These are phyloP conservation scores for Phytophthora europaea DNA, from an alignment of 352 stramenopile genomes.

Conservation along the genomic window DNA sequence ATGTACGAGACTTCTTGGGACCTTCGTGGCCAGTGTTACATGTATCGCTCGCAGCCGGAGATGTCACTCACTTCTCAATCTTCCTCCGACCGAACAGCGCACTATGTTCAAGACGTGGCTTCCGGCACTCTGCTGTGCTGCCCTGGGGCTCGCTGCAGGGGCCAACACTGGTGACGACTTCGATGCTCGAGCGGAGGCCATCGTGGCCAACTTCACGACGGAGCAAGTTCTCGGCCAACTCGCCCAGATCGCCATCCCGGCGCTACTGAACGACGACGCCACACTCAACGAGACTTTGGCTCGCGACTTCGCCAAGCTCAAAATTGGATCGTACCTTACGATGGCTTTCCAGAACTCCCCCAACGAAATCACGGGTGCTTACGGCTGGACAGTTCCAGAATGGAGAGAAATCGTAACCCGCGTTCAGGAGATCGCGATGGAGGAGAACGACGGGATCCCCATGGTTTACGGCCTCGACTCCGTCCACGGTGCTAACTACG, in stretches of 20 bases:
- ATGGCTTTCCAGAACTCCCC: slow-evolving; percentile 32
- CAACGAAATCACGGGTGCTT: slow-evolving; percentile 4
- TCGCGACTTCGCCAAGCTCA: slow-evolving; percentile 66
- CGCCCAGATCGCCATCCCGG: slow-evolving; percentile 83
- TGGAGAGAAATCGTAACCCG: slow-evolving; percentile 66
- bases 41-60: not conserved
- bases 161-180: slow-evolving; percentile 3
- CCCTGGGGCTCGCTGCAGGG: slow-evolving; percentile 7
- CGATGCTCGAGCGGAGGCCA: slow-evolving; percentile 11
- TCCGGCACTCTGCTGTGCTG: slow-evolving; percentile 13
- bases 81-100: not conserved
- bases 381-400: slow-evolving; percentile 34
- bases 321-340: slow-evolving; percentile 88
- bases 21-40: not conserved
- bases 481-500: slow-evolving; percentile 85
- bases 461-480: slow-evolving; percentile 88
- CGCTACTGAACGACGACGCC: slow-evolving; percentile 58
- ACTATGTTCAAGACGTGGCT: slow-evolving; percentile 13
- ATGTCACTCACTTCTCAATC: slow-evolving; percentile 2
- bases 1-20: not conserved
- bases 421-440: slow-evolving; percentile 75
- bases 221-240: slow-evolving; percentile 79
- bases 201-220: slow-evolving; percentile 14
- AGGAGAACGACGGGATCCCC: slow-evolving; percentile 57
- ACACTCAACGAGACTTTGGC: slow-evolving; percentile 59